phyloP scores from a whole-genome alignment of 768 basidiomycete species.

The Tulasnella sp. region DNA sequence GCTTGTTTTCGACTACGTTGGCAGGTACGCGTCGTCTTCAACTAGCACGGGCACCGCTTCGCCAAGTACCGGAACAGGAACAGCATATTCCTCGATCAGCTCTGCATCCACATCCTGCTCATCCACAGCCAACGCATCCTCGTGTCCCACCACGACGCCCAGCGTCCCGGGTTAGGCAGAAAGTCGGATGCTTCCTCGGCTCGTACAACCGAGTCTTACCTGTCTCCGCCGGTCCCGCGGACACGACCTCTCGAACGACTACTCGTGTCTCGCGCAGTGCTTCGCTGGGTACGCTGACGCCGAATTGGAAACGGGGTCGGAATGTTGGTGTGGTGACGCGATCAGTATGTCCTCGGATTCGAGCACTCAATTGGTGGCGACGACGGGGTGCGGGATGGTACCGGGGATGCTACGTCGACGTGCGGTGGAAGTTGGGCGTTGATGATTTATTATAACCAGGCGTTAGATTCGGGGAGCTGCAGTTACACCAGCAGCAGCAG shows the following conservation, averaged over 20 bases:
- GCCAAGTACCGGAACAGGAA: too few relatives aligned
- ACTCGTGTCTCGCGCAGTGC: constrained; percentile 1
- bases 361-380: neutral
- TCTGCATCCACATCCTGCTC: too few relatives aligned
- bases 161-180: neutral
- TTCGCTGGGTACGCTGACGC: constrained; percentile 12
- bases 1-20: neutral
- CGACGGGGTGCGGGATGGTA: neutral
- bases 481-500: neutral
- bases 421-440: constrained; percentile 10
- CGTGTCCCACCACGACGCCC: too few relatives aligned
- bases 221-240: too few relatives aligned
- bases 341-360: neutral
- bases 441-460: constrained; percentile 7
- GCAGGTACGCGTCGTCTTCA: neutral
- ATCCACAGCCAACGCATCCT: too few relatives aligned
- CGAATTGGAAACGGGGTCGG: constrained; percentile 12
- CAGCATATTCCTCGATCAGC: too few relatives aligned
- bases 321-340: constrained; percentile 18
- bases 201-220: constrained; percentile 1
- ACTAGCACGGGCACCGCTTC: neutral
- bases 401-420: neutral
- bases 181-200: constrained; percentile 12
- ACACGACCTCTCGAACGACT: neutral
- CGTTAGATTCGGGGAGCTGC: neutral